A percentile compares a stretch with the other conserved stretches of the same genome.
Conservation (phyloP, 2,329 filamentous ascomycete species). For the Beauveria brongniartii region DNA sequence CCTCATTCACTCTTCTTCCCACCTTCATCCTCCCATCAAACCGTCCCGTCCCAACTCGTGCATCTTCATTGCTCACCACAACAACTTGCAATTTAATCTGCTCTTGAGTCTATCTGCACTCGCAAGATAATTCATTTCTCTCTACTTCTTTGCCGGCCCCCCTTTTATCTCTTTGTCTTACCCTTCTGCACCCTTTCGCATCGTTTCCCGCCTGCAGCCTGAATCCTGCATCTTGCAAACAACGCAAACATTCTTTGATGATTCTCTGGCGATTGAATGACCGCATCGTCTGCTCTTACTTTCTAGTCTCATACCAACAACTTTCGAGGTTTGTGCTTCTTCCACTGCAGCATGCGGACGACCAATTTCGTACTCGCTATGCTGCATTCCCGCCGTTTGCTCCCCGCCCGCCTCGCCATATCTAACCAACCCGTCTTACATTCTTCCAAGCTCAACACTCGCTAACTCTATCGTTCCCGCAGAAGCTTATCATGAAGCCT, state of each 20-base stretch:
- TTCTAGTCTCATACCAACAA: not conserved
- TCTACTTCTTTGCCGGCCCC: not conserved
- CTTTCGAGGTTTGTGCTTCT: not conserved
- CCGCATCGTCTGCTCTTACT: not conserved
- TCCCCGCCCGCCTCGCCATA: not conserved
- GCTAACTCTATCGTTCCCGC: not conserved
- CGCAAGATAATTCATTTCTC: not conserved
- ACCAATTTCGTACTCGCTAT: not conserved
- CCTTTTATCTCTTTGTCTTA: not conserved
- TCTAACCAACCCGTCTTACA: not conserved
- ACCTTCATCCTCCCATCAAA: not conserved
- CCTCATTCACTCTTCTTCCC: slow-evolving; percentile 1
- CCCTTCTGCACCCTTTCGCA: not conserved
- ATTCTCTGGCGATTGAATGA: slow-evolving; percentile 1
- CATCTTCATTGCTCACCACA: slow-evolving; percentile 3
- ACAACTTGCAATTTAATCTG: not conserved
- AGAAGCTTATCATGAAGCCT: not conserved
- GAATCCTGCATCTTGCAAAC: slow-evolving; percentile 2
- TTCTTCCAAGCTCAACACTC: not conserved
- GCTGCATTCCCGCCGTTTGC: not conserved
- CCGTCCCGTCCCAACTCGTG: not conserved
- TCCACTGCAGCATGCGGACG: not conserved
- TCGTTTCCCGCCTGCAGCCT: not conserved
- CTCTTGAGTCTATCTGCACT: not conserved
- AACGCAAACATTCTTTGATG: slow-evolving; percentile 4